These are phyloP conservation scores for Penicillium malachiteum DNA, from an alignment of 495 filamentous ascomycete species.

Conservation along the genomic window DNA sequence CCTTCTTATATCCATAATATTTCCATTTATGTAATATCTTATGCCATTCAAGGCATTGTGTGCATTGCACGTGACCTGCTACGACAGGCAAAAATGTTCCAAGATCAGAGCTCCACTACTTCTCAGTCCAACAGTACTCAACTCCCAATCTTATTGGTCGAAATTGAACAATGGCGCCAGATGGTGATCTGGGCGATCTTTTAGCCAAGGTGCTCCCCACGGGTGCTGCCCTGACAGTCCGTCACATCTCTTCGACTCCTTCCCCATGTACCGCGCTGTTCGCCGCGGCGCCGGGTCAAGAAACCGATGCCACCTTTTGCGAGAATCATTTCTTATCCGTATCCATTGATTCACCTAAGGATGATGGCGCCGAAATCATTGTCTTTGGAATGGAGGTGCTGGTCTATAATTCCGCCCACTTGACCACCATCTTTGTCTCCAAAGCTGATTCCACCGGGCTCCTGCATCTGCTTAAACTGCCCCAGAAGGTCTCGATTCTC, in stretches of 20 bases:
- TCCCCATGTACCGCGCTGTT: conserved; percentile 70
- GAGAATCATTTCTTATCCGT: conserved; percentile 84
- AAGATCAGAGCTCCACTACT: conserved; percentile 15
- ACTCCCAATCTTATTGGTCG: conserved; percentile 26
- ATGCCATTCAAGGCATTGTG: too few relatives aligned
- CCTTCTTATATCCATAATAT: not conserved
- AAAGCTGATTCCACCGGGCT: conserved; percentile 97
- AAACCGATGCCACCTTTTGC: conserved; percentile 73
- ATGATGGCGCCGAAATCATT: conserved; percentile 44
- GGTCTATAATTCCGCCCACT: conserved; percentile 69
- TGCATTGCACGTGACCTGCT: conserved; percentile 29
- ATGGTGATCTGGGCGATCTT: conserved; percentile 43
- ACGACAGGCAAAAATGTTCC: conserved; percentile 13
- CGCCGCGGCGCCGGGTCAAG: conserved; percentile 68
- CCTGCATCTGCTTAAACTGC: conserved; percentile 61
- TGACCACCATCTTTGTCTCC: conserved; percentile 88
- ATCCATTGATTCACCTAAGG: conserved; percentile 52
- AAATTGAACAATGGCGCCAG: conserved; percentile 24
- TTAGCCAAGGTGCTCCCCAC: conserved; percentile 72
- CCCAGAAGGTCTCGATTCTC: conserved; percentile 68
- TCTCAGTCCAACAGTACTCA: conserved; percentile 15
- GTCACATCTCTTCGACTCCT: conserved; percentile 88
- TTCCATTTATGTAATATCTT: not conserved
- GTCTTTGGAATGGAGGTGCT: conserved; percentile 67
- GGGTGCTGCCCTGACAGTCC: conserved; percentile 65